A percentile compares a stretch with the other conserved stretches of the same genome.
Conservation (phyloP, 2,329 filamentous ascomycete species). For the Pseudocercospora crystallina region DNA sequence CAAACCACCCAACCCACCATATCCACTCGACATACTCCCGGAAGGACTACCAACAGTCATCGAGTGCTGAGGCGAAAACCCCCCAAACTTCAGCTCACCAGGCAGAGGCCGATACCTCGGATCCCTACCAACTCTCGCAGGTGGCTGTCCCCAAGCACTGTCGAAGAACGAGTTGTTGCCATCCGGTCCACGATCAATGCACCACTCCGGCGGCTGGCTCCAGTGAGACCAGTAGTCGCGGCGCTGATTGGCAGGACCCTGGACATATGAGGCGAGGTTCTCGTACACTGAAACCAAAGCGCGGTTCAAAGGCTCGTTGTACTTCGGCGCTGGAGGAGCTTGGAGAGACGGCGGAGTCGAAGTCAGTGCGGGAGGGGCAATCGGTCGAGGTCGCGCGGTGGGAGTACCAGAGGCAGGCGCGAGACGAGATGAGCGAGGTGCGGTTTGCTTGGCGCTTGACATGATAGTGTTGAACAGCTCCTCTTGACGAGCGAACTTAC, state of each 20-base stretch:
- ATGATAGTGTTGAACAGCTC: conserved; percentile 13
- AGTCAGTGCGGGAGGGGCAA: conserved; percentile 5
- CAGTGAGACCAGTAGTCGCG: conserved; percentile 44
- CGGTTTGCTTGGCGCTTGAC: conserved; percentile 1
- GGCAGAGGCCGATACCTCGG: conserved; percentile 33
- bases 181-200: conserved; percentile 38
- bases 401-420: not conserved
- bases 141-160: conserved; percentile 38
- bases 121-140: conserved; percentile 39
- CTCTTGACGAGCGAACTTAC: conserved; percentile 32
- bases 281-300: conserved; percentile 45
- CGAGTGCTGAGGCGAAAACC: conserved; percentile 13
- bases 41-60: conserved; percentile 11
- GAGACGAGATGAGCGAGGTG: not conserved
- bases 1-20: not conserved
- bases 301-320: conserved; percentile 28
- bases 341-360: not conserved
- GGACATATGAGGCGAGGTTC: conserved; percentile 43
- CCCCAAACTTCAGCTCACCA: conserved; percentile 21
- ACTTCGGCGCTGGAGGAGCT: not conserved
- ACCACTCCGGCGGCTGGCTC: conserved; percentile 39
- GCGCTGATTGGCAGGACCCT: conserved; percentile 34
- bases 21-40: not conserved
- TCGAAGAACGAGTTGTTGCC: conserved; percentile 46
- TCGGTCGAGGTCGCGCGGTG: not conserved